phyloP scores from a whole-genome alignment of 2,329 filamentous ascomycete genomes.

The Fusarium cicatricum region DNA sequence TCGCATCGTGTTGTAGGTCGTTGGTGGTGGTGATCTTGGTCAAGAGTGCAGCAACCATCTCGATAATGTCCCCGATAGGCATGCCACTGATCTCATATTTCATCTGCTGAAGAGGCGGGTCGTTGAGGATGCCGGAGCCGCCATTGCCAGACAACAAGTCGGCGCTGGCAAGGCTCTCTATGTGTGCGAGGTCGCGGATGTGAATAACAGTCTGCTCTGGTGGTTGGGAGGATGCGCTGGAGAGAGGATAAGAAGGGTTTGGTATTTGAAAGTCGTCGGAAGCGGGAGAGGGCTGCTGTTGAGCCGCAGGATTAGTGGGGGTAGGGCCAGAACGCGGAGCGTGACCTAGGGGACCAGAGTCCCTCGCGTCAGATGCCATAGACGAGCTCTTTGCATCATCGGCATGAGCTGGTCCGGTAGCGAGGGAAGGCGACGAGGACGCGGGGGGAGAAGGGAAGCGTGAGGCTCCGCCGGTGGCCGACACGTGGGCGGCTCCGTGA shows the following conservation, averaged over 20 bases:
- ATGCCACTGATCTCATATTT: constrained; percentile 96
- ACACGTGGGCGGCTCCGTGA: constrained; percentile 38
- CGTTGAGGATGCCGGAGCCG: constrained; percentile 58
- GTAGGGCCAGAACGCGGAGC: constrained; percentile 33
- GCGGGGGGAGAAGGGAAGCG: constrained; percentile 63
- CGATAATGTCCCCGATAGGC: constrained; percentile 96
- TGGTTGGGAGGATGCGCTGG: constrained; percentile 39
- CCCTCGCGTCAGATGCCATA: constrained; percentile 57
- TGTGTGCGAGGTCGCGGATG: constrained; percentile 88
- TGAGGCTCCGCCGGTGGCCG: constrained; percentile 53
- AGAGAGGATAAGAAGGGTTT: constrained; percentile 48
- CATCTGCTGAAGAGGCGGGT: constrained; percentile 62
- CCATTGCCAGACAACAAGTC: constrained; percentile 67
- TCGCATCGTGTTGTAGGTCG: constrained; percentile 89
- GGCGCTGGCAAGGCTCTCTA: constrained; percentile 85
- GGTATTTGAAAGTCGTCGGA: constrained; percentile 49
- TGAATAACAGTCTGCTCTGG: constrained; percentile 68
- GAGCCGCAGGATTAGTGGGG: constrained; percentile 30
- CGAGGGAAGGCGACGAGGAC: constrained; percentile 59
- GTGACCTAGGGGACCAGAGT: constrained; percentile 42
- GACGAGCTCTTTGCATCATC: constrained; percentile 55
- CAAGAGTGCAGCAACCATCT: constrained; percentile 96
- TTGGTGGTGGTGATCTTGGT: constrained; percentile 99
- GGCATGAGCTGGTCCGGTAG: constrained; percentile 47
- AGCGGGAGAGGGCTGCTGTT: constrained; percentile 48